These are phyloP conservation scores for Calonectria hongkongensis DNA, from an alignment of 2,329 filamentous ascomycete genomes.

Conservation along the genomic window DNA sequence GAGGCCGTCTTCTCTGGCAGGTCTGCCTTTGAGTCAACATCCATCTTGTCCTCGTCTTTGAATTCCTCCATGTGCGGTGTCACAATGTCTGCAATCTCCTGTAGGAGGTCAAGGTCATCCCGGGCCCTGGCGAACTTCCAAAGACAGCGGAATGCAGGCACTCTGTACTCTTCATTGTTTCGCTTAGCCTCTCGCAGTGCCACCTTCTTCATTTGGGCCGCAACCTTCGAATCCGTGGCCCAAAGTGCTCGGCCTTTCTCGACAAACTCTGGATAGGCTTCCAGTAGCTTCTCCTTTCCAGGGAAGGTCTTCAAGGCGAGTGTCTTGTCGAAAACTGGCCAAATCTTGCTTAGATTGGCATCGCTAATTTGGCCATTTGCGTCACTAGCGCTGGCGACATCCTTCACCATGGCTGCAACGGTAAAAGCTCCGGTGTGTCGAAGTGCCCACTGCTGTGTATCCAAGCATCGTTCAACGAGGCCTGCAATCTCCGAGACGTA, in stretches of 20 bases:
- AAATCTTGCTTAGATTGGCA: slow-evolving; percentile 78
- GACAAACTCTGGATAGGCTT: slow-evolving; percentile 86
- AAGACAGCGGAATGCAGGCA: slow-evolving; percentile 82
- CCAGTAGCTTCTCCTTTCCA: slow-evolving; percentile 90
- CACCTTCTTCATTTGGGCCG: slow-evolving; percentile 85
- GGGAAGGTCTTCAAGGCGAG: slow-evolving; percentile 93
- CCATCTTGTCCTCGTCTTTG: slow-evolving; percentile 79
- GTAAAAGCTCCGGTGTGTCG: slow-evolving; percentile 92
- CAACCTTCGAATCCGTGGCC: slow-evolving; percentile 70
- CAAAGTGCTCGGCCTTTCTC: slow-evolving; percentile 77
- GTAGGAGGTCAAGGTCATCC: slow-evolving; percentile 81
- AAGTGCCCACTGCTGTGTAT: slow-evolving; percentile 90
- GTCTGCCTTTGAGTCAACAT: slow-evolving; percentile 75
- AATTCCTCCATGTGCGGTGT: slow-evolving; percentile 76
- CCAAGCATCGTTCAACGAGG: slow-evolving; percentile 80
- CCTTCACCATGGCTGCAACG: slow-evolving; percentile 82
- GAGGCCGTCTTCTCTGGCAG: slow-evolving; percentile 65
- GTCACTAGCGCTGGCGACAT: slow-evolving; percentile 77
- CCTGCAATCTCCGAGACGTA: slow-evolving; percentile 89
- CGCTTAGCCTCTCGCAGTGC: slow-evolving; percentile 91
- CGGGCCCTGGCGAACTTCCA: slow-evolving; percentile 83
- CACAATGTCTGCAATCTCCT: slow-evolving; percentile 79
- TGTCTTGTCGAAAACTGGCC: slow-evolving; percentile 89
- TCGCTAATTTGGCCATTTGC: slow-evolving; percentile 76
- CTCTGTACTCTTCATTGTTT: slow-evolving; percentile 89